Evolutionary conservation across 2,329 filamentous ascomycete species (phyloP).

Genomic region (Pleoardoris graminearum): DNA sequence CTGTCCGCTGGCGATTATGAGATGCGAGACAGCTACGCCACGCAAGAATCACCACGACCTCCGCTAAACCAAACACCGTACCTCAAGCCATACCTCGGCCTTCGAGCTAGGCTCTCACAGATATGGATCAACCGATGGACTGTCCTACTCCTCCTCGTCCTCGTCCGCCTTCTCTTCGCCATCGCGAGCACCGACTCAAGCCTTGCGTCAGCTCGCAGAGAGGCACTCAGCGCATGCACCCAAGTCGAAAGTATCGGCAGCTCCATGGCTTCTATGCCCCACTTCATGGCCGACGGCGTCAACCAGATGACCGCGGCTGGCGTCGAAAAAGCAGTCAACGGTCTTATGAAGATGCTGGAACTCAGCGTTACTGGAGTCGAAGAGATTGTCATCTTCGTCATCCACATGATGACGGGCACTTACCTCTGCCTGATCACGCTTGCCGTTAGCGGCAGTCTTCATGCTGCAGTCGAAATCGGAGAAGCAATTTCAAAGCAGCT

Average conservation of each 20-base stretch:
- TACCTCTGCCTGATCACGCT: constrained; percentile 89
- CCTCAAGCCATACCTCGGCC: constrained; percentile 88
- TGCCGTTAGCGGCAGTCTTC: constrained; percentile 76
- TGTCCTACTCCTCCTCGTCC: constrained; percentile 80
- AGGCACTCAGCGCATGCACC: constrained; percentile 87
- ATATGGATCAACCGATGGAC: constrained; percentile 99
- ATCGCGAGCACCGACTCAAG: constrained; percentile 72
- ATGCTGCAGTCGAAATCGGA: constrained; percentile 66
- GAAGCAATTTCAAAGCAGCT: constrained; percentile 64
- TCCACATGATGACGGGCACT: constrained; percentile 87
- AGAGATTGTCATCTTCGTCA: constrained; percentile 85
- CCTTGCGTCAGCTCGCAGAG: constrained; percentile 72
- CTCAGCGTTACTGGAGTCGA: constrained; percentile 82
- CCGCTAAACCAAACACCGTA: constrained; percentile 66
- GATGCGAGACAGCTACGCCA: constrained; percentile 63
- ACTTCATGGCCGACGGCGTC: constrained; percentile 87
- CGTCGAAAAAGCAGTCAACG: constrained; percentile 78
- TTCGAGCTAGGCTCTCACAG: constrained; percentile 87
- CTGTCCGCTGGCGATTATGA: constrained; percentile 64
- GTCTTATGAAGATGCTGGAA: constrained; percentile 75
- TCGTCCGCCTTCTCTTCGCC: constrained; percentile 78
- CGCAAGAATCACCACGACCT: constrained; percentile 60
- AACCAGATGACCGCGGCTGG: constrained; percentile 82
- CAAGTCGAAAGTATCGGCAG: constrained; percentile 92
- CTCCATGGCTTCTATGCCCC: constrained; percentile 96